Evolutionary conservation across 2,329 filamentous ascomycete species (phyloP).

Genomic region (Aspergillus quadricinctus): DNA sequence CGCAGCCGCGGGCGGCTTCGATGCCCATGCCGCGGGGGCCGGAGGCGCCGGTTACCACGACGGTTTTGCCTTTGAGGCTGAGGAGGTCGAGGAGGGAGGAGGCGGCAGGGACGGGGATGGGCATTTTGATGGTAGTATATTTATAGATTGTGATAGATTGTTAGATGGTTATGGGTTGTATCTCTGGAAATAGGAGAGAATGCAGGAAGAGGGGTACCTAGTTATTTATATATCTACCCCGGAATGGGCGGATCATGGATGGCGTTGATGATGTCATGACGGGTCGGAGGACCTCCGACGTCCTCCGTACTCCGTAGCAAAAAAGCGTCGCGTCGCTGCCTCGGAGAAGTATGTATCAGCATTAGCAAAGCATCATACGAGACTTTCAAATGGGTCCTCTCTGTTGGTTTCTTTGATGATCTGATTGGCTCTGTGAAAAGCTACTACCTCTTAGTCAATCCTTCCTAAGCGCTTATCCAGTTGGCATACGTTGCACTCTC

Average conservation of each 20-base stretch:
- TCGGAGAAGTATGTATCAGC: too few relatives aligned
- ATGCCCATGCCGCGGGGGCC: constrained; percentile 66
- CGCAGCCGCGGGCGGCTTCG: constrained; percentile 61
- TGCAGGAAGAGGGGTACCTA: background rate
- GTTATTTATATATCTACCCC: background rate
- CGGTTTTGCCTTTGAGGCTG: constrained; percentile 46
- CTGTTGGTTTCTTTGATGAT: background rate
- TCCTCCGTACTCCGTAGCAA: too few relatives aligned
- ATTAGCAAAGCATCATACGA: background rate
- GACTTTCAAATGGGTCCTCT: background rate
- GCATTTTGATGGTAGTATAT: constrained; percentile 30
- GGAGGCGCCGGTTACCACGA: constrained; percentile 47
- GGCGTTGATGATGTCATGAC: background rate
- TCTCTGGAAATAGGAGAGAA: background rate
- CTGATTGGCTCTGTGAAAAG: background rate
- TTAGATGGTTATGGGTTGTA: constrained; percentile 1
- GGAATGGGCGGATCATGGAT: background rate
- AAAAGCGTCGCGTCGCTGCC: too few relatives aligned
- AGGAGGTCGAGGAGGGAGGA: constrained; percentile 39
- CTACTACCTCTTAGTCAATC: background rate
- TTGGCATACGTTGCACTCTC: background rate
- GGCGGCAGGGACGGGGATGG: constrained; percentile 34
- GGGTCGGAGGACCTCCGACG: background rate
- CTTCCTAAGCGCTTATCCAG: background rate
- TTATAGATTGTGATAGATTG: constrained; percentile 11